A percentile compares a stretch with the other conserved stretches of the same genome.
Evolutionary conservation across 306 rosid genomes (phyloP).

Genomic region (Lotus japonicus): DNA sequence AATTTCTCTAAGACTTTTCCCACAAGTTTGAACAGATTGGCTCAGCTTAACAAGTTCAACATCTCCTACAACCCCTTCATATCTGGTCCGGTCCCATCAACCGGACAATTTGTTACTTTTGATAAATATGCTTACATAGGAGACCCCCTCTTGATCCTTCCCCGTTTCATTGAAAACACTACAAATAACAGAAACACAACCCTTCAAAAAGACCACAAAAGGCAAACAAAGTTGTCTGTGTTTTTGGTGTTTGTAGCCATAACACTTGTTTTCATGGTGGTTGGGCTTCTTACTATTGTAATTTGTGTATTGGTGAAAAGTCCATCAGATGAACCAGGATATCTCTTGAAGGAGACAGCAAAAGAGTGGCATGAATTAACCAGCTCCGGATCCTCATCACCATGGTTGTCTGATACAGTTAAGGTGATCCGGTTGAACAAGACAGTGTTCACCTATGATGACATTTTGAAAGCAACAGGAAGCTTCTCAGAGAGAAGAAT

Average conservation of each 20-base stretch:
- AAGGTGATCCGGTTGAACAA: constrained; percentile 80
- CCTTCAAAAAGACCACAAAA: neutral
- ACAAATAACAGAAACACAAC: neutral
- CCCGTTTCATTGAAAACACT: constrained; percentile 36
- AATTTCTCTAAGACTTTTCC: constrained; percentile 81
- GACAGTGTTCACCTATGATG: constrained; percentile 71
- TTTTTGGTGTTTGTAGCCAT: constrained; percentile 32
- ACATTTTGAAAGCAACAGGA: constrained; percentile 70
- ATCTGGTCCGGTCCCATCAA: constrained; percentile 46
- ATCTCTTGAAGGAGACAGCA: constrained; percentile 38
- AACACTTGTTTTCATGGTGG: constrained; percentile 39
- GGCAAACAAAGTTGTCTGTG: constrained; percentile 26
- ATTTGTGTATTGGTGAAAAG: constrained; percentile 39
- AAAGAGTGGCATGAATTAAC: constrained; percentile 44
- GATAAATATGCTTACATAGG: constrained; percentile 64
- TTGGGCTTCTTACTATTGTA: constrained; percentile 43
- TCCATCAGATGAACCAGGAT: constrained; percentile 37
- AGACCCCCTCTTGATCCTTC: constrained; percentile 53
- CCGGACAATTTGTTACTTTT: constrained; percentile 71
- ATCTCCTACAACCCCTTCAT: constrained; percentile 76
- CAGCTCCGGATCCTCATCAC: constrained; percentile 55
- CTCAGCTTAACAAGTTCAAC: constrained; percentile 78
- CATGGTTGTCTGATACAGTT: constrained; percentile 57
- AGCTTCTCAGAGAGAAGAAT: constrained; percentile 75
- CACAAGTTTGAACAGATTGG: constrained; percentile 46